phyloP scores from a whole-genome alignment of 148 eudicot species.

The Rhododendron griersonianum region DNA sequence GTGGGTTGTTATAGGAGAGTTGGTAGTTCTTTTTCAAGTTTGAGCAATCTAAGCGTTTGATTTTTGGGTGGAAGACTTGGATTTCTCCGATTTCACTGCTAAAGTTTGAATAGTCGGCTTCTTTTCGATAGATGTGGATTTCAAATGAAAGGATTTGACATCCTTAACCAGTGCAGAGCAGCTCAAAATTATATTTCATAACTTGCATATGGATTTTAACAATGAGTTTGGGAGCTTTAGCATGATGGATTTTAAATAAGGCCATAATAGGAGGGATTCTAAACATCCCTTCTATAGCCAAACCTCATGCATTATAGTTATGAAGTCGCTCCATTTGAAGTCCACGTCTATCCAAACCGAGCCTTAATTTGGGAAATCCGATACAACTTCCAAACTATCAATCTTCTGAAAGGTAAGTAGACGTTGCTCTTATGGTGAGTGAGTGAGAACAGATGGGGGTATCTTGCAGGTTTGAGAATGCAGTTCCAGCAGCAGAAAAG shows the following conservation, averaged over 20 bases:
- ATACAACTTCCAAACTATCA: neutral
- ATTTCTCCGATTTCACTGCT: neutral
- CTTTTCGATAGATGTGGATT: neutral
- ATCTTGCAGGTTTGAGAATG: slow-evolving; percentile 43
- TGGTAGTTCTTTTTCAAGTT: neutral
- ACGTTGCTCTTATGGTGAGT: neutral
- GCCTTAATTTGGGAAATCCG: neutral
- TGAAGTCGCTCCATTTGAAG: neutral
- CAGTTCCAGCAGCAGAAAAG: slow-evolving; percentile 34
- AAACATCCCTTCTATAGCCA: neutral
- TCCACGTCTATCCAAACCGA: neutral
- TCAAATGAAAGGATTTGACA: neutral
- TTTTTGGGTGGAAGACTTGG: neutral
- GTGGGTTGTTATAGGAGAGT: neutral
- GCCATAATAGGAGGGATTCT: neutral
- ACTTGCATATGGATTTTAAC: neutral
- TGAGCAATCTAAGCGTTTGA: neutral
- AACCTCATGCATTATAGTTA: neutral
- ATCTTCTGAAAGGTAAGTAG: neutral
- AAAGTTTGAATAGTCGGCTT: neutral
- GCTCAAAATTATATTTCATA: neutral
- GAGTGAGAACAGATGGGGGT: neutral
- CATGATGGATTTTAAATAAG: neutral
- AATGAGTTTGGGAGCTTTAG: neutral
- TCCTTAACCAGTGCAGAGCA: neutral